phyloP scores from a whole-genome alignment of 2,329 filamentous ascomycete species.

The Purpureocillium lavendulum region DNA sequence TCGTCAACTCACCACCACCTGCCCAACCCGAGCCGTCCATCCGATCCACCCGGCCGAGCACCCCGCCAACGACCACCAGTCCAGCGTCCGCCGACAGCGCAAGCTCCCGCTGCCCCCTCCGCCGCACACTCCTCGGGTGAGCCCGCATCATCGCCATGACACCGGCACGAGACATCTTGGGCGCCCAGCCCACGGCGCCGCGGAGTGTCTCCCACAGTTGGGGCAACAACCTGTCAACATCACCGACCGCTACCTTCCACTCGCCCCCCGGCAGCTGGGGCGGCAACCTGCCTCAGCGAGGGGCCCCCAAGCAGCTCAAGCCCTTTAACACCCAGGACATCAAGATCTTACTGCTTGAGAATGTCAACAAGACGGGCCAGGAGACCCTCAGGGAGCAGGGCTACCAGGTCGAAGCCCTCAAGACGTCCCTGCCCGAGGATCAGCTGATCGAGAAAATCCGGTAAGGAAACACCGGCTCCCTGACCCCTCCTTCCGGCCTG shows the following conservation, averaged over 20 bases:
- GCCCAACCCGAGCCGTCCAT: too few species aligned
- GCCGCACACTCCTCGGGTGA: too few species aligned
- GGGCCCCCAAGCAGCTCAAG: slow-evolving; percentile 67
- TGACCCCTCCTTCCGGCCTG: slow-evolving; percentile 8
- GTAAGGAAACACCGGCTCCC: too few species aligned
- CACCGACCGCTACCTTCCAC: slow-evolving; percentile 66
- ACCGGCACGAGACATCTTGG: slow-evolving; percentile 37
- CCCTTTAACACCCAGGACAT: slow-evolving; percentile 94
- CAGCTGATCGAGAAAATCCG: slow-evolving; percentile 95
- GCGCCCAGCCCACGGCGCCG: slow-evolving; percentile 22
- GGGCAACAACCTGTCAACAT: slow-evolving; percentile 56
- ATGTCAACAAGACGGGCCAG: slow-evolving; percentile 84
- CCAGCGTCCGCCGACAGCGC: neutral
- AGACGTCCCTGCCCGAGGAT: slow-evolving; percentile 83
- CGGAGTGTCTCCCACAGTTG: slow-evolving; percentile 48
- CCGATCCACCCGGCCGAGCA: too few species aligned
- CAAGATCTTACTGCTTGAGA: slow-evolving; percentile 92
- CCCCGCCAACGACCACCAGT: too few species aligned
- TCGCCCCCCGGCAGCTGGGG: slow-evolving; percentile 60
- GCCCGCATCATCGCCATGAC: slow-evolving; percentile 29
- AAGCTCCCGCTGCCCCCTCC: too few species aligned
- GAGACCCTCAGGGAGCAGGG: slow-evolving; percentile 78
- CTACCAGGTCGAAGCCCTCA: slow-evolving; percentile 90
- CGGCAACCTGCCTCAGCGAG: slow-evolving; percentile 29
- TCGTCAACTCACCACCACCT: too few species aligned